phyloP scores from a whole-genome alignment of 306 rosid species.

The Potentilla sterilis region DNA sequence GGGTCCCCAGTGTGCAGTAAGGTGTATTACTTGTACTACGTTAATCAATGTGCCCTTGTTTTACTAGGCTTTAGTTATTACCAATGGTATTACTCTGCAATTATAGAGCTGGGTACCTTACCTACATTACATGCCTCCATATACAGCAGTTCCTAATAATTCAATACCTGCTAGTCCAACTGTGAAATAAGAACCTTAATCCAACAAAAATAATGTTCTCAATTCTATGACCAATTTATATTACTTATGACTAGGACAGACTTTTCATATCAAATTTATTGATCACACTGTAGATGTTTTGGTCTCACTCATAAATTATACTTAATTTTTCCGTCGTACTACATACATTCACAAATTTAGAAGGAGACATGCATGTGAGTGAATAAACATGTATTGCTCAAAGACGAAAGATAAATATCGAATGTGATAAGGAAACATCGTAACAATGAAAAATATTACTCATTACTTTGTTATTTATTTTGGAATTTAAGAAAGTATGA shows the following conservation, averaged over 20 bases:
- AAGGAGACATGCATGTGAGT: background rate
- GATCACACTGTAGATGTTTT: background rate
- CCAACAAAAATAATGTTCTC: constrained; percentile 21
- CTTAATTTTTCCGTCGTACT: background rate
- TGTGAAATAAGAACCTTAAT: background rate
- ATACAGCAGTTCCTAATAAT: constrained; percentile 3
- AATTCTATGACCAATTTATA: background rate
- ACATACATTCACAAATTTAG: too few relatives aligned
- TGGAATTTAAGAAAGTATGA: background rate
- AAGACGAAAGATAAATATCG: too few relatives aligned
- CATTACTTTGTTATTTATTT: too few relatives aligned
- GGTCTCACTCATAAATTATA: background rate
- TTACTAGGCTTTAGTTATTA: background rate
- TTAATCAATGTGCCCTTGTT: background rate
- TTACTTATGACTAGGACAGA: background rate
- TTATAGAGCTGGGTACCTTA: background rate
- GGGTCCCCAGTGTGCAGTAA: background rate
- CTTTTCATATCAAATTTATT: too few relatives aligned
- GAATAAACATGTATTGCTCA: background rate
- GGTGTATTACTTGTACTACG: background rate
- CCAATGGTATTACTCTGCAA: background rate
- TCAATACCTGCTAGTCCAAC: background rate
- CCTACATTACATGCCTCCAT: background rate
- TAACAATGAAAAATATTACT: too few relatives aligned
- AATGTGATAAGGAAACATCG: too few relatives aligned